Conservation (phyloP, 2,329 filamentous ascomycete genomes). For the Botrytis porri region DNA sequence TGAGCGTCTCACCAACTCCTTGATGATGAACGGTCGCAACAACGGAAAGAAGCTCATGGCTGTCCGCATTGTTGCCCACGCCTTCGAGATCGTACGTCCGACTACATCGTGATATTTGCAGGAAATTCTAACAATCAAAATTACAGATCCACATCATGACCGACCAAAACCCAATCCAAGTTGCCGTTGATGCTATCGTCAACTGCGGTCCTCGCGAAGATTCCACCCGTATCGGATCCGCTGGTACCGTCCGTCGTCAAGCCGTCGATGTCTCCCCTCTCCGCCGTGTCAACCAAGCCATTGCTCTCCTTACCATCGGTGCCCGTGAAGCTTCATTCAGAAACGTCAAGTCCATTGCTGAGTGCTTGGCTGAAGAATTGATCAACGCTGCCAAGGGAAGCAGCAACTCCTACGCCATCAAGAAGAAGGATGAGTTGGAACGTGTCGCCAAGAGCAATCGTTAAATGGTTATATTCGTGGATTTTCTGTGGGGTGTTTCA, state of each 20-base stretch:
- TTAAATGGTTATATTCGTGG: slow-evolving; percentile 59
- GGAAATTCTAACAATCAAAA: slow-evolving; percentile 19
- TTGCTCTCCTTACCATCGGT: slow-evolving; percentile 97
- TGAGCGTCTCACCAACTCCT: slow-evolving; percentile 99
- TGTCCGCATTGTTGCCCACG: slow-evolving; percentile 97
- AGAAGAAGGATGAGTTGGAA: slow-evolving; percentile 99
- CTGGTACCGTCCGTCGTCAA: slow-evolving; percentile 99
- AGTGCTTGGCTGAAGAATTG: slow-evolving; percentile 99
- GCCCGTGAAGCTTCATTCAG: slow-evolving; percentile 98
- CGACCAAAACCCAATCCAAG: slow-evolving; percentile 99
- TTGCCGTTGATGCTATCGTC: slow-evolving; percentile 98
- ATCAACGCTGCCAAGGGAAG: slow-evolving; percentile 99
- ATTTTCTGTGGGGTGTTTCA: slow-evolving; percentile 35
- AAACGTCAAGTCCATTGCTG: slow-evolving; percentile 99
- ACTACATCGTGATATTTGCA: slow-evolving; percentile 22
- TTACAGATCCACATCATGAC: slow-evolving; percentile 98
- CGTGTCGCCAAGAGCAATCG: slow-evolving; percentile 99
- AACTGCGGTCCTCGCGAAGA: slow-evolving; percentile 99
- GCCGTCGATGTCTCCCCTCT: slow-evolving; percentile 99
- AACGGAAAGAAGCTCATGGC: slow-evolving; percentile 99
- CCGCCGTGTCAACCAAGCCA: slow-evolving; percentile 99
- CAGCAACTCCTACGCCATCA: slow-evolving; percentile 99
- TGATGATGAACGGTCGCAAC: slow-evolving; percentile 99
- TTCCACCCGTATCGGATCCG: slow-evolving; percentile 98
- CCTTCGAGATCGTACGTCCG: slow-evolving; percentile 95